Base-by-base conservation (phyloP, 768 basidiomycete genomes). In the Hericium coralloides region DNA sequence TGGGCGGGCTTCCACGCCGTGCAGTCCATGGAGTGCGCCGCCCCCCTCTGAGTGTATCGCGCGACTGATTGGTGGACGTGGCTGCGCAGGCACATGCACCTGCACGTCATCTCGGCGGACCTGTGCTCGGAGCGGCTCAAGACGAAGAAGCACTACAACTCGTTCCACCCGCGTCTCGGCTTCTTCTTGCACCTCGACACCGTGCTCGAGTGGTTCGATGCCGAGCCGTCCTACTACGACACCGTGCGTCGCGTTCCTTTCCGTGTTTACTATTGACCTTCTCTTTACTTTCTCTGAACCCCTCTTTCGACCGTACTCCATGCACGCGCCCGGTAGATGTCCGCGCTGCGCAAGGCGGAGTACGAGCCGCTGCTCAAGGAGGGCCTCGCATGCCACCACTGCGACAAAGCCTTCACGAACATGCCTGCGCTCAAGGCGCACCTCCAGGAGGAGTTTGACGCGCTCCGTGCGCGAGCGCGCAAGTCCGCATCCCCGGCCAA, bases 131-230 rank as follows among this genome's bases (percentile, higher is more conserved):
- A 81, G 9, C 73, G 71, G 53, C 70, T 95, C 74, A 95, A 94
- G 72, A 79, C 75, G 55, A 97, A 95, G 75, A 89, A 87, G 65
- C 94, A 97, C 62, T 89, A 92, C 71, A 94, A 95, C 65, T 88
- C 90, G 5, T 97, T 95, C 71, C 85, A 89, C 64, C 93, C 93
- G 0, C 80, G 81, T 50, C 74, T 80, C 18, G 92, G 89, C 1
- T 95, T 92, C 72, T 95, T 95, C 71, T 65, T 95, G 2, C 79
- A 84, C 59, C 70, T 94, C 17, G 76, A 83, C 52, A 83, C 91
- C 10, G 86, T 95, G n/a, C 72, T 89, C 47, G 76, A 79, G 2
- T 93, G 92, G 92, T 85, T 90, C 58, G 87, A 87, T 26, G 80
- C 80, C 14, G 80, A 78, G 17, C 73, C 78, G 1, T 77, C 79